These are phyloP conservation scores for Withania somnifera DNA, from an alignment of 305 asterid species.

Conservation along the genomic window DNA sequence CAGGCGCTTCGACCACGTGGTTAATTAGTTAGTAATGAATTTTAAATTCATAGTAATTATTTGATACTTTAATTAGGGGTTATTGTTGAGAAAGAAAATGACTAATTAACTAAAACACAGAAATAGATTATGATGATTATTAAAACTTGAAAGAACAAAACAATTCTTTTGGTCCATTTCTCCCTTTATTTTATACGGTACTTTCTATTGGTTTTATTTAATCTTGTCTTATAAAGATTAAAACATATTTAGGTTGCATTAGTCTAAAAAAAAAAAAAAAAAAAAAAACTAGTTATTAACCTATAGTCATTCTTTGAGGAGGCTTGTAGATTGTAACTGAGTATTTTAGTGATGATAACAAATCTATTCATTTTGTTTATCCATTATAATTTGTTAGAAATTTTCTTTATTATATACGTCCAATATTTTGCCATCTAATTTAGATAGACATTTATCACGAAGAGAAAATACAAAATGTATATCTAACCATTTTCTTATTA, in stretches of 20 bases:
- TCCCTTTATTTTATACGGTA: background rate
- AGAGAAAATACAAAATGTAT: too few species aligned
- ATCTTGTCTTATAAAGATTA: background rate
- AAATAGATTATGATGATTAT: conserved; percentile 1
- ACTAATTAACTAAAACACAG: conserved; percentile 8
- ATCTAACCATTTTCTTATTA: background rate
- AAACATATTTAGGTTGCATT: background rate
- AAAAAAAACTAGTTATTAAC: too few species aligned
- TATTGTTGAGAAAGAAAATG: conserved; percentile 5
- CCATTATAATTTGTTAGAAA: too few species aligned
- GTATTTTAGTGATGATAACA: too few species aligned
- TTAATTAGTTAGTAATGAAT: background rate
- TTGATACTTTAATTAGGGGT: background rate
- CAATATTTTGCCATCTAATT: too few species aligned
- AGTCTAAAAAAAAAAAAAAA: too few species aligned
- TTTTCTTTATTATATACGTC: too few species aligned
- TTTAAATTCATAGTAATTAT: background rate
- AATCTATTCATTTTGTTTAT: too few species aligned
- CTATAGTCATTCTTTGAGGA: too few species aligned
- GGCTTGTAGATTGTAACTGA: too few species aligned
- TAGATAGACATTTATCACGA: too few species aligned
- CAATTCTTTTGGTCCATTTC: background rate
- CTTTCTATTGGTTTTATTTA: background rate
- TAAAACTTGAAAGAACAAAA: background rate
- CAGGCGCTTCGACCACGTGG: conserved; percentile 30